Evolutionary conservation across 2,329 filamentous ascomycete genomes (phyloP).

Genomic region (Claviceps lovelessii): DNA sequence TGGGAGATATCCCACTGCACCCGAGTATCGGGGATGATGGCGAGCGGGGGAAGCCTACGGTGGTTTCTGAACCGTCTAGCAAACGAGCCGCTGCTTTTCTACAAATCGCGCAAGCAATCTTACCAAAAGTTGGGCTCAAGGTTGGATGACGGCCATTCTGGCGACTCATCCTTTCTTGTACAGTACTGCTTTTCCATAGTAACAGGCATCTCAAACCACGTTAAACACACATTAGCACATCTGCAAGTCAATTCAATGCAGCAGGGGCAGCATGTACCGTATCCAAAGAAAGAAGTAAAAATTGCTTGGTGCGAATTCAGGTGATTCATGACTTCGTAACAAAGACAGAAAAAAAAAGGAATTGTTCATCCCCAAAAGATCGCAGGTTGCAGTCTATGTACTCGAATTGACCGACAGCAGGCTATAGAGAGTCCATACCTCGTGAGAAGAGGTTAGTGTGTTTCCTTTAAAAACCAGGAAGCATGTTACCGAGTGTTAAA

Average conservation of each 20-base stretch:
- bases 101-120: conserved; percentile 47
- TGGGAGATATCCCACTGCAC: conserved; percentile 83
- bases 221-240: conserved; percentile 1
- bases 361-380: background rate
- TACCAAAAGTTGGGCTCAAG: conserved; percentile 26
- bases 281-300: background rate
- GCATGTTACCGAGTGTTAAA: conserved; percentile 21
- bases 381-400: conserved; percentile 1
- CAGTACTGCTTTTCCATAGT: background rate
- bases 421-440: background rate
- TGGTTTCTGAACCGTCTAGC: conserved; percentile 72
- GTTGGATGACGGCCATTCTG: background rate
- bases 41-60: conserved; percentile 74
- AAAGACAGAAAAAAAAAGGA: background rate
- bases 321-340: background rate
- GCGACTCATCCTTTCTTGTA: background rate
- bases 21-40: conserved; percentile 76
- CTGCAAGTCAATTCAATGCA: background rate
- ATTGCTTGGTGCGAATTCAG: background rate
- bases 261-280: conserved; percentile 4
- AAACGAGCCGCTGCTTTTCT: conserved; percentile 58
- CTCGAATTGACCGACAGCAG: conserved; percentile 4
- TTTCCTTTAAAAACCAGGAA: conserved; percentile 17
- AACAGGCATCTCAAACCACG: background rate
- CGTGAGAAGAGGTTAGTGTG: conserved; percentile 27